phyloP scores from a whole-genome alignment of 305 asterid species.

The Fraxinus platypoda region DNA sequence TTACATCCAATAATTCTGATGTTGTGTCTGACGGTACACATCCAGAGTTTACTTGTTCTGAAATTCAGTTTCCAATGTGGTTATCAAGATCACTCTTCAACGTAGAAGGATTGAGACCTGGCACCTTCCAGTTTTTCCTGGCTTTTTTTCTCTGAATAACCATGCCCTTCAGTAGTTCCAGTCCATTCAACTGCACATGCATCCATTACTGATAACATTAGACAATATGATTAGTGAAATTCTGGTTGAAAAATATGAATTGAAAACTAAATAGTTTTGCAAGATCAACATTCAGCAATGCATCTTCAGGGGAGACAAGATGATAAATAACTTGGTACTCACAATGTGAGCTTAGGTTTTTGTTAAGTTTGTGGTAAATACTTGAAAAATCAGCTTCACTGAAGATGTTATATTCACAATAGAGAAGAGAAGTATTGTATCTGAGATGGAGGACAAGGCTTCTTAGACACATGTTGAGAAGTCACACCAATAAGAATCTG shows the following conservation, averaged over 20 bases:
- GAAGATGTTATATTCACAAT: not conserved
- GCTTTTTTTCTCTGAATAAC: slow-evolving; percentile 26
- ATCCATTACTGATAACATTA: slow-evolving; percentile 40
- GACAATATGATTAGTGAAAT: slow-evolving; percentile 17
- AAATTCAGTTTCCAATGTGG: slow-evolving; percentile 61
- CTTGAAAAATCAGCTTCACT: not conserved
- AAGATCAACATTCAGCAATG: not conserved
- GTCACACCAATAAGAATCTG: slow-evolving; percentile 26
- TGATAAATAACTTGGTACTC: not conserved
- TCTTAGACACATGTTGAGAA: slow-evolving; percentile 33
- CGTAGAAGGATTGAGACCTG: slow-evolving; percentile 43
- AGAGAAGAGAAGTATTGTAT: slow-evolving; percentile 30
- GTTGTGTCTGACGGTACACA: slow-evolving; percentile 44
- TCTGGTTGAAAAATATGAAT: not conserved
- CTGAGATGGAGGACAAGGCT: slow-evolving; percentile 61
- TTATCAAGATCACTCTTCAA: slow-evolving; percentile 64
- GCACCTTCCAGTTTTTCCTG: slow-evolving; percentile 36
- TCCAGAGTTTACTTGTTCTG: slow-evolving; percentile 61
- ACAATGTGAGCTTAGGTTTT: not conserved
- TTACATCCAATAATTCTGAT: slow-evolving; percentile 54
- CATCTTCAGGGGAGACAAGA: not conserved
- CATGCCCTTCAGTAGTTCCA: slow-evolving; percentile 20
- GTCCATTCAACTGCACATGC: slow-evolving; percentile 43
- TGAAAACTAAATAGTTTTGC: not conserved
- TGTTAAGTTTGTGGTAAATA: not conserved